A percentile compares a stretch with the other conserved stretches of the same genome.
These are phyloP conservation scores for Boletus rubropictus DNA, from an alignment of 768 basidiomycete species.

Conservation along the genomic window DNA sequence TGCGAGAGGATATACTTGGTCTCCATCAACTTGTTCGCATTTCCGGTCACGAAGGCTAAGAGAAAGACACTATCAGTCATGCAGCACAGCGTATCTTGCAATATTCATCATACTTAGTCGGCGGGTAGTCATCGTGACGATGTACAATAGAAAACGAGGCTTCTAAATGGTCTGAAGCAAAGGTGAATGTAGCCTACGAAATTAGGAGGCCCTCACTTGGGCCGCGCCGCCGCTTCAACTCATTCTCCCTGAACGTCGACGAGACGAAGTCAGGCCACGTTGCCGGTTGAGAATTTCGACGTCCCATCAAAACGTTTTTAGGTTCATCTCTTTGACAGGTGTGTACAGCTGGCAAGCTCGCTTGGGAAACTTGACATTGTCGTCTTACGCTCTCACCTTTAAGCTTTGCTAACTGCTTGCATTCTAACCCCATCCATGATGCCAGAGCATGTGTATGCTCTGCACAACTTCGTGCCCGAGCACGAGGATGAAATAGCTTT, in stretches of 20 bases:
- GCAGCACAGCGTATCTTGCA: not conserved
- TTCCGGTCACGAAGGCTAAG: slow-evolving; percentile 90
- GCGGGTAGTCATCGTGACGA: slow-evolving; percentile 17
- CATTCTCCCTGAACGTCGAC: slow-evolving; percentile 14
- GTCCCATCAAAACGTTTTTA: not conserved
- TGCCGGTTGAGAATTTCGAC: slow-evolving; percentile 3
- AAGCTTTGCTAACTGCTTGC: not conserved
- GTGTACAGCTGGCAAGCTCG: not conserved
- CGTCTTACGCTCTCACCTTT: not conserved
- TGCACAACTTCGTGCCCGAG: slow-evolving; percentile 87
- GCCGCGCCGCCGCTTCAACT: slow-evolving; percentile 2
- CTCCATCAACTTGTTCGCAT: slow-evolving; percentile 87
- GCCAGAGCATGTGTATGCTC: slow-evolving; percentile 81
- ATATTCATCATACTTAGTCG: slow-evolving; percentile 21
- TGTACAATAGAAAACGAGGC: not conserved
- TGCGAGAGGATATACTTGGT: slow-evolving; percentile 76
- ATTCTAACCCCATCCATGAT: slow-evolving; percentile 33
- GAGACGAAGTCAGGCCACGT: slow-evolving; percentile 8
- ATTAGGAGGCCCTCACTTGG: not conserved
- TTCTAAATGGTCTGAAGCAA: not conserved
- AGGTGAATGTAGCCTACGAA: too few relatives aligned
- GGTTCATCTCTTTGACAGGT: not conserved
- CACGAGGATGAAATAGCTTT: slow-evolving; percentile 92
- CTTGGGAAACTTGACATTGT: not conserved
- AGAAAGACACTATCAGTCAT: slow-evolving; percentile 10